These are phyloP conservation scores for Talaromyces stipitatus DNA, from an alignment of 495 filamentous ascomycete species.

Conservation along the genomic window DNA sequence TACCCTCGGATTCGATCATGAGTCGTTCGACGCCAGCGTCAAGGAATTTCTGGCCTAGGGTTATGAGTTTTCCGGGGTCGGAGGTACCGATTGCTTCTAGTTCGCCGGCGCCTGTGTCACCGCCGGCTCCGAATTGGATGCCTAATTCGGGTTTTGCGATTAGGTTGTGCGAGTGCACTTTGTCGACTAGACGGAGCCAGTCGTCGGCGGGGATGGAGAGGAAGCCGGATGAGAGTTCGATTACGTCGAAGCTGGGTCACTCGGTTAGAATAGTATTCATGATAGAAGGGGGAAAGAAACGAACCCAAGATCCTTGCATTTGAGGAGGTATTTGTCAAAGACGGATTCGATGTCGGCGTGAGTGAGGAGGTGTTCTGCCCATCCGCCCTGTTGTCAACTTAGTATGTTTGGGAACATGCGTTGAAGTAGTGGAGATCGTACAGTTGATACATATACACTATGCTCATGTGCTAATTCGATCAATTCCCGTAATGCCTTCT, in stretches of 20 bases:
- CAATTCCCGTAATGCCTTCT: constrained; percentile 38
- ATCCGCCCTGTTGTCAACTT: constrained; percentile 34
- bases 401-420: background rate
- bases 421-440: constrained; percentile 2
- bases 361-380: constrained; percentile 48
- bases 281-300: background rate
- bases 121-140: constrained; percentile 54
- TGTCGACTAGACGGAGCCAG: constrained; percentile 49
- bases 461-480: constrained; percentile 47
- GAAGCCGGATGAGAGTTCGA: constrained; percentile 49
- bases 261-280: background rate
- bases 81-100: constrained; percentile 44
- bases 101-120: constrained; percentile 42
- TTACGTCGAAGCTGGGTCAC: constrained; percentile 42
- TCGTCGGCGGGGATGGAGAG: constrained; percentile 47
- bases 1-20: constrained; percentile 58
- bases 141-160: constrained; percentile 53
- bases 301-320: constrained; percentile 43
- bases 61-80: constrained; percentile 43
- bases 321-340: constrained; percentile 44
- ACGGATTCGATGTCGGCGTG: constrained; percentile 33
- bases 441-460: constrained; percentile 48
- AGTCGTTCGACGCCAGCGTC: constrained; percentile 48
- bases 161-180: constrained; percentile 42
- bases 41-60: constrained; percentile 43